Conservation (phyloP, 169 alveolate genomes). For the Neospora caninum region DNA sequence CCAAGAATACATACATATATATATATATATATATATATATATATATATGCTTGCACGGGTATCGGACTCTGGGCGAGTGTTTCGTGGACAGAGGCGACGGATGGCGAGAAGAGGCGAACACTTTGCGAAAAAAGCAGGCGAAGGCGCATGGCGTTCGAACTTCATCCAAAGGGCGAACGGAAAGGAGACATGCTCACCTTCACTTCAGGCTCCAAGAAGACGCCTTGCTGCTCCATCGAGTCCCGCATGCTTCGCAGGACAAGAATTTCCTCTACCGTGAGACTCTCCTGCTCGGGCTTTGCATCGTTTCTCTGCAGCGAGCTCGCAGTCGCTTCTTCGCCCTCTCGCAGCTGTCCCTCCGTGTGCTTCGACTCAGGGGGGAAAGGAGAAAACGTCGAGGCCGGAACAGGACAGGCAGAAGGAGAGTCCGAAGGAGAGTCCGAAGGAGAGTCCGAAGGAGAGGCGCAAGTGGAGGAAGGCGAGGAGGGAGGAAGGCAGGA, state of each 20-base stretch:
- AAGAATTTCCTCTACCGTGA: slow-evolving; percentile 22
- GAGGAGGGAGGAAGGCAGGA: no score
- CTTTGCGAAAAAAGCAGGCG: no score
- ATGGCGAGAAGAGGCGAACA: no score
- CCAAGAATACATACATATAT: no score
- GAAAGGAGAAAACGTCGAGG: background rate
- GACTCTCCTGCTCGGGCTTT: background rate
- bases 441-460: background rate
- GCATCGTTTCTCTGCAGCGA: background rate
- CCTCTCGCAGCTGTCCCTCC: background rate
- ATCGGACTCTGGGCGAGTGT: no score
- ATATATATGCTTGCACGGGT: no score
- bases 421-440: no score
- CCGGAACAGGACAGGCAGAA: background rate
- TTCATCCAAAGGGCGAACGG: no score
- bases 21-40: no score
- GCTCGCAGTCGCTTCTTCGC: background rate
- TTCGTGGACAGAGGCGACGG: no score
- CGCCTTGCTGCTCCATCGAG: slow-evolving; percentile 62
- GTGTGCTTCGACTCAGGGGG: background rate
- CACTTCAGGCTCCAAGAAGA: background rate
- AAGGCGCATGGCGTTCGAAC: no score
- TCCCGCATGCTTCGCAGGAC: slow-evolving; percentile 51
- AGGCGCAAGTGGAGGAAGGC: background rate
- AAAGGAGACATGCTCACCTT: background rate